Percentiles rank a stretch among this genome's conserved stretches.
These are phyloP conservation scores for Leptodontidium sp. DNA, from an alignment of 2,329 filamentous ascomycete genomes.

Conservation along the genomic window DNA sequence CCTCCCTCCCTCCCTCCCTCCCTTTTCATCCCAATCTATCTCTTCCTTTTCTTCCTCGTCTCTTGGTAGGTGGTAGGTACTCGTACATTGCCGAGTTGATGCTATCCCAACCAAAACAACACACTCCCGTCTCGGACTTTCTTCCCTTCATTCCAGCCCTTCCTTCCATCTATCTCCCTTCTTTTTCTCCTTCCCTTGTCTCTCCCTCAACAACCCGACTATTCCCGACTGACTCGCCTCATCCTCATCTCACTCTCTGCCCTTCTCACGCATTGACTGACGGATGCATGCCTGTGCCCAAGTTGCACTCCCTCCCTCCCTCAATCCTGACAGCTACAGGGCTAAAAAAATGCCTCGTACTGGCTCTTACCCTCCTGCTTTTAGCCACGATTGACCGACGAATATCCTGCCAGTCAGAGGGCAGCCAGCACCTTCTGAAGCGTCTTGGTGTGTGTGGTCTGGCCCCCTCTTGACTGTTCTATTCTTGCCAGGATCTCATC, in stretches of 20 bases:
- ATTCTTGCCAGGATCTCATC: not conserved
- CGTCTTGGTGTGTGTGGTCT: not conserved
- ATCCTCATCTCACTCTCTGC: not conserved
- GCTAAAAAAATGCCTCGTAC: constrained; percentile 4
- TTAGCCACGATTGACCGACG: not conserved
- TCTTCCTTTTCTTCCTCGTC: not conserved
- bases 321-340: constrained; percentile 20
- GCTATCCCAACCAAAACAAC: constrained; percentile 5
- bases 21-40: not conserved
- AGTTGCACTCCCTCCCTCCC: not conserved
- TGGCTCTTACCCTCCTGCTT: constrained; percentile 8
- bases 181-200: not conserved
- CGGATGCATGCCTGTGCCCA: too few species aligned
- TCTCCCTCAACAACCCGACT: constrained; percentile 5
- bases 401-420: constrained; percentile 9
- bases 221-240: constrained; percentile 13
- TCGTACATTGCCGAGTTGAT: constrained; percentile 3
- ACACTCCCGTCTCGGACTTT: not conserved
- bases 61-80: not conserved
- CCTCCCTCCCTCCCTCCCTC: not conserved
- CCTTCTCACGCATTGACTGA: too few species aligned
- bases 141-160: not conserved
- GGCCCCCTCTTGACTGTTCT: not conserved
- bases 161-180: not conserved
- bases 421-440: not conserved